A percentile compares a stretch with the other conserved stretches of the same genome.
Conservation (phyloP, 495 filamentous ascomycete genomes). For the Bacidia gigantensis region DNA sequence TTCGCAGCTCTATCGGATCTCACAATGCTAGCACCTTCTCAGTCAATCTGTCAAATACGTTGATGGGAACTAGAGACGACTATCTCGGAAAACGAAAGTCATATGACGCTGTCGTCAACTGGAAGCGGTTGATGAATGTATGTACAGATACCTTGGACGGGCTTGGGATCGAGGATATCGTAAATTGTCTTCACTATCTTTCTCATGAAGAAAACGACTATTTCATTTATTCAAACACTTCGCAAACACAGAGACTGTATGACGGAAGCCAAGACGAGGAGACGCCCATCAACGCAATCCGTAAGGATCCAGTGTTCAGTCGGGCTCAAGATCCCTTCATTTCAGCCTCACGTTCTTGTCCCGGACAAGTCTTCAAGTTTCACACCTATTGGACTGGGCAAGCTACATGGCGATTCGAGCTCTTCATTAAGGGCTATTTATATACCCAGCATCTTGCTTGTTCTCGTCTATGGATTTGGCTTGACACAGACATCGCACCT, state of each 20-base stretch:
- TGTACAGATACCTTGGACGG: slow-evolving; percentile 35
- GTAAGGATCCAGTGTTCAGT: not conserved
- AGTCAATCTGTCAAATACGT: slow-evolving; percentile 30
- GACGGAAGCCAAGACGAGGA: too few species aligned
- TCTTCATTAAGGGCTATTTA: slow-evolving; percentile 43
- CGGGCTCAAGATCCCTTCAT: slow-evolving; percentile 6
- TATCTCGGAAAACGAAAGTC: slow-evolving; percentile 36
- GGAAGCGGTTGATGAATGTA: slow-evolving; percentile 33
- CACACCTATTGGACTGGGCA: slow-evolving; percentile 47
- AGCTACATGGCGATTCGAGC: slow-evolving; percentile 42
- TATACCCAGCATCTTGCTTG: slow-evolving; percentile 45
- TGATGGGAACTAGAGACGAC: slow-evolving; percentile 34
- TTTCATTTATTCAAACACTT: slow-evolving; percentile 30
- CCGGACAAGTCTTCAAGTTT: slow-evolving; percentile 41
- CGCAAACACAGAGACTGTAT: too few species aligned
- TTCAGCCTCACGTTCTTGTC: slow-evolving; percentile 31
- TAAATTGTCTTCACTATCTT: slow-evolving; percentile 34
- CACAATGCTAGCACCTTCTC: not conserved
- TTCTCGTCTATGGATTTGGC: slow-evolving; percentile 38
- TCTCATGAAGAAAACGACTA: slow-evolving; percentile 33
- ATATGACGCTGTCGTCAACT: slow-evolving; percentile 38
- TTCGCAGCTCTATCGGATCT: not conserved
- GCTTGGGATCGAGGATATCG: slow-evolving; percentile 32
- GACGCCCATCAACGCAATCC: not conserved
- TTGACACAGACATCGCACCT: slow-evolving; percentile 37